Base-by-base conservation (phyloP, 2,329 filamentous ascomycete species). In the Cucurbitaria berberidis region DNA sequence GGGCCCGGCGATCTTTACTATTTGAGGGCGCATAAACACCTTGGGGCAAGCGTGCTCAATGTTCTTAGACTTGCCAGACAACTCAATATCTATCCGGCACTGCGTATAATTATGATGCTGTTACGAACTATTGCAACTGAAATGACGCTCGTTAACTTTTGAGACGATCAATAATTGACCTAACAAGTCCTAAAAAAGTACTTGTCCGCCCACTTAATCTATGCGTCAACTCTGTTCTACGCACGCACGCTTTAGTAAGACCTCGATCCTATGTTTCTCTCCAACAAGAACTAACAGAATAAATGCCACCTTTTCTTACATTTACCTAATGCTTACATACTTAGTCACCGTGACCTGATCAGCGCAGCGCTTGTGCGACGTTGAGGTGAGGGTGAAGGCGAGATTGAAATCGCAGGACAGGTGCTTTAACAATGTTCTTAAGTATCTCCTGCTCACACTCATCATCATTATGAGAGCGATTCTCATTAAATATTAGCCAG, bases 1-100 rank as follows among this genome's bases (percentile, higher is more conserved):
- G 15, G 66, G 63, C 8, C 64, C 59, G 2, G 63, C 59, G 2
- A 54, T 55, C 16, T 48, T 56, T 39, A 55, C 51, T 2, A 42
- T 15, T 10, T 42, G n/a, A 39, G 13, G 36, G 10, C 16, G 19
- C 19, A 8, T 39, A 22, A 15, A 5, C 30, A 4, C 9, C 15
- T 34, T 16, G 5, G 4, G n/a, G 5, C 13, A 6, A 3, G 16
- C 30, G 15, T 16, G 8, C 15, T 8, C 3, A 15, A 3, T 22
- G 5, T 21, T 18, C 7, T 16, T 18, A 21, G 18, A 38, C 18
- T 38, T 2, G 35, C 4, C 10, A 38, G 6, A 15, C 35, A 3
- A 11, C 9, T 38, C 19, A 22, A 38, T 9, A 22, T 38, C 8
- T 16, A 22, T 26, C 39, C 3, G 7, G 11, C 9, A 6, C 21